phyloP scores from a whole-genome alignment of 192 early-diverging fungal genomes.

The Ambispora gerdemannii region DNA sequence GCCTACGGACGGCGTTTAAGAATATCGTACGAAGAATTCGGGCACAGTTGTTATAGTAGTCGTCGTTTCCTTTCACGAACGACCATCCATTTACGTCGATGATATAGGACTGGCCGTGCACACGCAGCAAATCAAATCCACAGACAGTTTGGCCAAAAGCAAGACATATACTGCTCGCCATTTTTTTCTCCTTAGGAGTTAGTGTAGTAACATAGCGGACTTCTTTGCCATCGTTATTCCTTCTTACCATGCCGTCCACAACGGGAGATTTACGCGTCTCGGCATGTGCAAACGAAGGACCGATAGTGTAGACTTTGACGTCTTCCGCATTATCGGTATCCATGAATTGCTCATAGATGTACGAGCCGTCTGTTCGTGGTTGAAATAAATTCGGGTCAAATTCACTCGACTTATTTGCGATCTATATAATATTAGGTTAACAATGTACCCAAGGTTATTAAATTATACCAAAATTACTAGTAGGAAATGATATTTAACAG shows the following conservation, averaged over 20 bases:
- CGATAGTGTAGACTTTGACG: conserved; percentile 97
- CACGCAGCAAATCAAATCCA: conserved; percentile 90
- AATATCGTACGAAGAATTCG: conserved; percentile 74
- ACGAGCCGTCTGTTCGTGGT: conserved; percentile 76
- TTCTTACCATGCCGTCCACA: conserved; percentile 90
- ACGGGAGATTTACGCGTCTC: conserved; percentile 94
- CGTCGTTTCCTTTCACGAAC: conserved; percentile 94
- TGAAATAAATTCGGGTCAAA: conserved; percentile 65
- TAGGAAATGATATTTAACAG: too few relatives aligned
- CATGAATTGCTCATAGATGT: conserved; percentile 95
- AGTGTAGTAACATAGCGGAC: conserved; percentile 88
- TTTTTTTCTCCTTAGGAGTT: conserved; percentile 72
- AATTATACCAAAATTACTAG: too few relatives aligned
- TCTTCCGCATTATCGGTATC: conserved; percentile 93
- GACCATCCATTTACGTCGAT: conserved; percentile 99
- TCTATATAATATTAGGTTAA: too few relatives aligned
- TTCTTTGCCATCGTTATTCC: conserved; percentile 97
- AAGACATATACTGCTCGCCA: conserved; percentile 65
- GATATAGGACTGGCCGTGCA: conserved; percentile 78
- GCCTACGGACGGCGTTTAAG: conserved; percentile 59
- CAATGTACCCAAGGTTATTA: too few relatives aligned
- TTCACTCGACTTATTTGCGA: conserved; percentile 95
- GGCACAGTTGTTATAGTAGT: conserved; percentile 89
- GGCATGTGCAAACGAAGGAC: conserved; percentile 84
- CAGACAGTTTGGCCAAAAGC: conserved; percentile 94